These are phyloP conservation scores for barley (Hordeum vulgare) DNA, from an alignment of 176 grass and related monocot species.

Conservation along the genomic window MorexV3_pseudomolecules_assembly NC_058519.1:539332105-539332604, in stretches of 20 bases:
- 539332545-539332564: neutral
- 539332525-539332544: conserved; percentile 1
- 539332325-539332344: neutral
- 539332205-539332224: neutral
- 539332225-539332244: neutral
- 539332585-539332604: neutral
- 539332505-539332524: neutral
- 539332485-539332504: neutral
- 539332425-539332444: neutral
- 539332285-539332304: neutral
- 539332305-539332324: neutral
- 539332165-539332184: neutral
- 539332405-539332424: neutral
- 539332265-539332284: neutral
- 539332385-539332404: neutral
- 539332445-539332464: neutral
- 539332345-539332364: neutral
- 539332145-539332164: neutral
- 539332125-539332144: neutral
- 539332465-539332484: neutral
- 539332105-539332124: neutral
- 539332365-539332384: conserved; percentile 7
- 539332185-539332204: neutral
- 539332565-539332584: neutral
- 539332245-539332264: neutral